Percentiles rank a stretch among this genome's conserved stretches.
Conservation (phyloP, 1,284 basidiomycete species). For the Cryptococcus hybrid region DNA sequence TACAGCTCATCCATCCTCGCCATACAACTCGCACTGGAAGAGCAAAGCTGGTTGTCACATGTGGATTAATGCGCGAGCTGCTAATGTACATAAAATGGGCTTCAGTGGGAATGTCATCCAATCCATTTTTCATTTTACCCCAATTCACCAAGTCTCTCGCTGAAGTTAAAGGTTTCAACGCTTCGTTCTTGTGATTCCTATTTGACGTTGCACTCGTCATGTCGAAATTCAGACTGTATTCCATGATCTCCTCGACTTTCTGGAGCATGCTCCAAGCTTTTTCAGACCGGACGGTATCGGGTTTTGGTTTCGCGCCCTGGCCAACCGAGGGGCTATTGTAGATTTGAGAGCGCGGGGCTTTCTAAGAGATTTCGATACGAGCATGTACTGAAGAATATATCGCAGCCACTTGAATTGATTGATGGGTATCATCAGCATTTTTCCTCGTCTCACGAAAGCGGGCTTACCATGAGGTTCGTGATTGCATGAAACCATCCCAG, state of each 20-base stretch:
- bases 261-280: conserved; percentile 6
- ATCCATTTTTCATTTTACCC: neutral
- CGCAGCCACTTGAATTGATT: too few relatives aligned
- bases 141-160: neutral
- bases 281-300: conserved; percentile 5
- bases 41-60: too few relatives aligned
- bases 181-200: neutral
- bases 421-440: conserved; percentile 2
- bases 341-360: conserved; percentile 20
- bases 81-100: too few relatives aligned
- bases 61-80: too few relatives aligned
- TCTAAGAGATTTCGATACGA: conserved; percentile 26
- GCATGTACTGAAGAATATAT: conserved; percentile 24
- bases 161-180: too few relatives aligned
- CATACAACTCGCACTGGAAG: too few relatives aligned
- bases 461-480: conserved; percentile 82
- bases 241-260: conserved; percentile 8
- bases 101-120: too few relatives aligned
- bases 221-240: conserved; percentile 4
- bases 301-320: neutral
- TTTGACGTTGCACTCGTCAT: neutral
- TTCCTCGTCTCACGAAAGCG: neutral
- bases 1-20: too few relatives aligned
- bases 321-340: neutral
- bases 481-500: conserved; percentile 75